Evolutionary conservation across 768 basidiomycete species (phyloP).

Genomic region (Psilocybe azurescens): DNA sequence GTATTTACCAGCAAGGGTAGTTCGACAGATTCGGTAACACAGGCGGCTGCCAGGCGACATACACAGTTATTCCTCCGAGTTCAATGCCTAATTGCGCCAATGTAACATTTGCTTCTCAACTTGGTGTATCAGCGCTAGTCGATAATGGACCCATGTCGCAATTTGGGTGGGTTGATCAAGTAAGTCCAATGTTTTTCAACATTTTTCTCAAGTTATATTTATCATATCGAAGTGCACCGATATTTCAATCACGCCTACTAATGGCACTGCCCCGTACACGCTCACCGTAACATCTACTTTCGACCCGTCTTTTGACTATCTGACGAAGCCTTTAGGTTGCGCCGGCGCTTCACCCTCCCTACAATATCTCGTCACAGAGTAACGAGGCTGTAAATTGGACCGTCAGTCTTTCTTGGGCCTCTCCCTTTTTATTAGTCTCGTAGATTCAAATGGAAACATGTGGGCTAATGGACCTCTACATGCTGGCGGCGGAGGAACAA

Average conservation of each 20-base stretch:
- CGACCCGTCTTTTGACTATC: background rate
- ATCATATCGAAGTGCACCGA: conserved; percentile 54
- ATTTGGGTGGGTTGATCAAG: conserved; percentile 66
- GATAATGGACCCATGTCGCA: conserved; percentile 56
- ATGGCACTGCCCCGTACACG: conserved; percentile 64
- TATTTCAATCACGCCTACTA: conserved; percentile 54
- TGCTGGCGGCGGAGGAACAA: conserved; percentile 52
- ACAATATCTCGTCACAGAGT: conserved; percentile 54
- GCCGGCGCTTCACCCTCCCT: conserved; percentile 64
- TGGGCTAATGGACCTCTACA: conserved; percentile 68
- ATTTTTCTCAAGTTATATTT: background rate
- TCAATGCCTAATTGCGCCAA: conserved; percentile 53
- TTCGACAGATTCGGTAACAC: conserved; percentile 61
- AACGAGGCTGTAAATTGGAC: conserved; percentile 60
- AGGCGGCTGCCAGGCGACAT: conserved; percentile 65
- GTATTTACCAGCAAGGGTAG: conserved; percentile 31
- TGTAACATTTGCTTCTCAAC: conserved; percentile 47
- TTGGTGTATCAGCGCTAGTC: conserved; percentile 51
- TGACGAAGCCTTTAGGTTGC: conserved; percentile 45
- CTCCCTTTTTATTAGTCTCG: conserved; percentile 62
- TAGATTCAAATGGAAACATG: conserved; percentile 51
- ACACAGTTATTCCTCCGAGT: conserved; percentile 56
- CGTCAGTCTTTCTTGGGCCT: conserved; percentile 54
- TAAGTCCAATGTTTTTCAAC: conserved; percentile 24
- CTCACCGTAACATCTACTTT: conserved; percentile 45